A percentile compares a stretch with the other conserved stretches of the same genome.
phyloP scores from a whole-genome alignment of 768 basidiomycete species.

The Rossbeevera mucosa region DNA sequence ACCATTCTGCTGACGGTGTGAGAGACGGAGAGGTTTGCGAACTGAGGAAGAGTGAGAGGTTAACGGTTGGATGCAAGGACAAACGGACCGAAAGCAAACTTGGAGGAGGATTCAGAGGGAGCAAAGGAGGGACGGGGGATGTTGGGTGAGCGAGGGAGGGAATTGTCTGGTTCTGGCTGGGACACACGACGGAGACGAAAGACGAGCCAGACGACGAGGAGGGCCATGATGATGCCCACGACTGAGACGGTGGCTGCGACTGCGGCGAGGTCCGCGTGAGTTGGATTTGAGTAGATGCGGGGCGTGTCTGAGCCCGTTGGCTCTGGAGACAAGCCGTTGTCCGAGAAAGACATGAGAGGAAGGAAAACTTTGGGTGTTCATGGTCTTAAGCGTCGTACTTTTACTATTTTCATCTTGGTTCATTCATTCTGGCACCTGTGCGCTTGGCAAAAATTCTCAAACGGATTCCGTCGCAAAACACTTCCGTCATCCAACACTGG shows the following conservation, averaged over 20 bases:
- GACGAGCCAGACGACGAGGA: conserved; percentile 25
- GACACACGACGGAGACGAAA: conserved; percentile 20
- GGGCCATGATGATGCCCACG: conserved; percentile 23
- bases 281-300: conserved; percentile 12
- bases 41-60: no score
- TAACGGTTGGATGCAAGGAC: no score
- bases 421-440: neutral
- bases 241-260: conserved; percentile 23
- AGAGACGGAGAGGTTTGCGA: conserved; percentile 25
- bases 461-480: neutral
- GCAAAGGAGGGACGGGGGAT: conserved; percentile 21
- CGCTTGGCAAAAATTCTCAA: neutral
- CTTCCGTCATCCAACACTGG: conserved; percentile 51
- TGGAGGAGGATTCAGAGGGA: conserved; percentile 25
- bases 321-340: neutral
- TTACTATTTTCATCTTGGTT: neutral
- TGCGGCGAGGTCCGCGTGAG: conserved; percentile 15
- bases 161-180: neutral
- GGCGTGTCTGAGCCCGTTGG: neutral
- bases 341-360: neutral
- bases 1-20: conserved; percentile 12
- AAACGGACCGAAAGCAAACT: conserved; percentile 25
- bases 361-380: no score
- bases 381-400: neutral
- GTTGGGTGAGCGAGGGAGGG: neutral